Conservation (phyloP, 148 eudicot genomes). For the Beta vulgaris region DNA sequence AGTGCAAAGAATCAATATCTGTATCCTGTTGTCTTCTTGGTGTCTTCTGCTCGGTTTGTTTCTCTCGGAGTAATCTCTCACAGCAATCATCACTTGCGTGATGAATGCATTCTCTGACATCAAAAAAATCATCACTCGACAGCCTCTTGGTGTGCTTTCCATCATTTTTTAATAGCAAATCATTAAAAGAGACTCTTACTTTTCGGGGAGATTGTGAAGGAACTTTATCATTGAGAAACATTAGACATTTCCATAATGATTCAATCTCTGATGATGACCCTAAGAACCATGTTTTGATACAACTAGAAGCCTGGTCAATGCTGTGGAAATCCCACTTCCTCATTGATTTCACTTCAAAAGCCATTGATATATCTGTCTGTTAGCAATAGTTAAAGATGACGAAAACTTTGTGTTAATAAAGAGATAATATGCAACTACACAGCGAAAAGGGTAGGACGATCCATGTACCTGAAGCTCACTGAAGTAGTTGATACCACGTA, state of each 20-base stretch:
- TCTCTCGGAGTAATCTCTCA: slow-evolving; percentile 23
- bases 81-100: slow-evolving; percentile 20
- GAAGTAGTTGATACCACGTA: slow-evolving; percentile 85
- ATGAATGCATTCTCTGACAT: slow-evolving; percentile 50
- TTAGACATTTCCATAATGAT: slow-evolving; percentile 30
- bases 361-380: slow-evolving; percentile 85
- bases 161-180: slow-evolving; percentile 13
- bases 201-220: slow-evolving; percentile 35
- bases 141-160: slow-evolving; percentile 8
- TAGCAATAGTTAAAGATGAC: slow-evolving; percentile 4
- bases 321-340: slow-evolving; percentile 94
- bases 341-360: slow-evolving; percentile 78
- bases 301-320: slow-evolving; percentile 60
- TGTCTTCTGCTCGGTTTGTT: slow-evolving; percentile 34
- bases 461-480: slow-evolving; percentile 88
- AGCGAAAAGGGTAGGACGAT: not conserved
- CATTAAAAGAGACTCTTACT: slow-evolving; percentile 22
- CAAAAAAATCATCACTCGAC: slow-evolving; percentile 41
- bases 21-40: slow-evolving; percentile 37
- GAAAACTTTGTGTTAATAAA: not conserved
- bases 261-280: slow-evolving; percentile 51
- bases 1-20: slow-evolving; percentile 45
- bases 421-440: not conserved
- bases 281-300: slow-evolving; percentile 72
- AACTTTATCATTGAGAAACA: slow-evolving; percentile 28